Conservation (phyloP, 2,329 filamentous ascomycete genomes). For the Lecanicillium sp. region DNA sequence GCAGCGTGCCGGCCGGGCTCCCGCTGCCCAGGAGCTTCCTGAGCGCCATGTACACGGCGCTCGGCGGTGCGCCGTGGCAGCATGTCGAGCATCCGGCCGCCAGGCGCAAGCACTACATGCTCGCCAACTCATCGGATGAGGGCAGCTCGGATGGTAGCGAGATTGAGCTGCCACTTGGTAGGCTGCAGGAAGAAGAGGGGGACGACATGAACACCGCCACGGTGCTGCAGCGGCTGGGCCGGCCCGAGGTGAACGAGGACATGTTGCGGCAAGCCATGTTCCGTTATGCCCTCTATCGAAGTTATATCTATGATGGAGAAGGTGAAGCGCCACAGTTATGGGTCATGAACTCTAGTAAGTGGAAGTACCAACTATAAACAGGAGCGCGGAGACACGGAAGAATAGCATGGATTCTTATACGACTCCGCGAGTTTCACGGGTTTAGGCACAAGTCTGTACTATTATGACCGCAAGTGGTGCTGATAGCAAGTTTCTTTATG, state of each 20-base stretch:
- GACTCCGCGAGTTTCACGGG: too few species aligned
- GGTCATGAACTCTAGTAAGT: conserved; percentile 23
- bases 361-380: conserved; percentile 13
- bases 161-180: neutral
- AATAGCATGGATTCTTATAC: too few species aligned
- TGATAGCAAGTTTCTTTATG: too few species aligned
- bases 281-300: conserved; percentile 30
- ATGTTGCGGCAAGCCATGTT: conserved; percentile 25
- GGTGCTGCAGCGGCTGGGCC: conserved; percentile 17
- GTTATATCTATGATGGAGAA: conserved; percentile 23
- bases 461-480: too few species aligned
- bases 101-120: neutral
- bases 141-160: conserved; percentile 14
- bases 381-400: neutral
- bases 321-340: conserved; percentile 26
- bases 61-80: conserved; percentile 23
- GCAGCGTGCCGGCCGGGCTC: conserved; percentile 25
- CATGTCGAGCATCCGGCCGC: neutral
- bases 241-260: conserved; percentile 20
- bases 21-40: conserved; percentile 28
- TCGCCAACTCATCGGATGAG: conserved; percentile 2
- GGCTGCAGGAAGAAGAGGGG: conserved; percentile 9
- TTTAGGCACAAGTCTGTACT: too few species aligned
- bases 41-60: conserved; percentile 24
- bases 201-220: neutral